These are phyloP conservation scores for Trametes punicea DNA, from an alignment of 768 basidiomycete species.

Conservation along the genomic window DNA sequence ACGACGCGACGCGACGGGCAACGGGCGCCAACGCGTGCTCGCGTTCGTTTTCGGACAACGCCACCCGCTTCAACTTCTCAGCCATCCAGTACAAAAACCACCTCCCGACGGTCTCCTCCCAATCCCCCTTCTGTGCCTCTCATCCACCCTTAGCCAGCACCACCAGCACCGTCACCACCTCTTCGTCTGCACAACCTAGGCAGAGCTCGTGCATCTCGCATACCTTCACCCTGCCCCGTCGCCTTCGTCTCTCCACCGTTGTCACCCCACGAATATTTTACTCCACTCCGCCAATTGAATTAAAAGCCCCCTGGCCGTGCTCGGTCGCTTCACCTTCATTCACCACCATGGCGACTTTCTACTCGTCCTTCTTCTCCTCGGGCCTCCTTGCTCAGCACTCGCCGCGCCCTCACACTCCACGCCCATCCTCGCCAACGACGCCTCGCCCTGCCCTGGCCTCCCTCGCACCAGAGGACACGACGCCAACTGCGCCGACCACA, in stretches of 20 bases:
- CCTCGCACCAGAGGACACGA: constrained; percentile 32
- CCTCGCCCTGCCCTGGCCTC: constrained; percentile 25
- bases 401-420: constrained; percentile 14
- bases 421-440: constrained; percentile 26
- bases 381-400: constrained; percentile 56
- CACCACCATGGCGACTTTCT: constrained; percentile 29
- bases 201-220: neutral
- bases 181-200: neutral
- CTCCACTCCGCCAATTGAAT: neutral
- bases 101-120: too few species aligned
- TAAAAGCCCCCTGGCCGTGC: neutral
- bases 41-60: constrained; percentile 11
- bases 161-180: neutral
- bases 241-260: neutral
- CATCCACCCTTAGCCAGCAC: neutral
- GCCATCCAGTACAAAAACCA: neutral
- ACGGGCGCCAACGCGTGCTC: constrained; percentile 13
- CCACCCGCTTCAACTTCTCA: constrained; percentile 1
- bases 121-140: neutral
- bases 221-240: neutral
- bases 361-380: constrained; percentile 70
- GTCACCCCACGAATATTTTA: neutral
- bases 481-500: constrained; percentile 34
- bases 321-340: neutral
- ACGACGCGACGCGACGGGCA: constrained; percentile 8